Percentiles rank a stretch among this genome's conserved stretches.
These are phyloP conservation scores for Hypoxylon rubiginosum DNA, from an alignment of 2,329 filamentous ascomycete genomes.

Conservation along the genomic window DNA sequence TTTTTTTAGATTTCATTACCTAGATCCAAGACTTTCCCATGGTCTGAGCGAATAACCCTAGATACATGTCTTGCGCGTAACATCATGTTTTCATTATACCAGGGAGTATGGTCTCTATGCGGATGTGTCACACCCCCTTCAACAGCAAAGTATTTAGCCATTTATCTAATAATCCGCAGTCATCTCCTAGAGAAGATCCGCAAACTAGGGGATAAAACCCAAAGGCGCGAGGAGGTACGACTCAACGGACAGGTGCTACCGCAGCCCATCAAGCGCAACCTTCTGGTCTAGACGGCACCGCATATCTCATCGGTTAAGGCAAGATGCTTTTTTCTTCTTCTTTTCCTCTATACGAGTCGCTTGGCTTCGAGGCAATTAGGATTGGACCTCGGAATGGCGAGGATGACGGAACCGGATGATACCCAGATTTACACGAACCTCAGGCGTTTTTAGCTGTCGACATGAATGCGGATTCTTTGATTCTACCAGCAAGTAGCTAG, in stretches of 20 bases:
- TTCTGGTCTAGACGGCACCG: slow-evolving; percentile 52
- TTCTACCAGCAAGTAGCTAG: background rate
- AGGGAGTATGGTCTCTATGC: no score
- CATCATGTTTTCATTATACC: no score
- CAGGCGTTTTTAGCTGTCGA: background rate
- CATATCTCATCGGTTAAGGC: background rate
- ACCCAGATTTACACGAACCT: slow-evolving; percentile 1
- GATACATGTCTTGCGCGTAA: background rate
- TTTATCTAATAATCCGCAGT: slow-evolving; percentile 52
- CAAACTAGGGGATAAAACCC: slow-evolving; percentile 57
- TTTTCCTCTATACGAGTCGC: background rate
- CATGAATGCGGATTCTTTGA: background rate
- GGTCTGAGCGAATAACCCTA: background rate
- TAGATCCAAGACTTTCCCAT: background rate
- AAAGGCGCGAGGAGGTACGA: slow-evolving; percentile 50
- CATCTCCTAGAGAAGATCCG: slow-evolving; percentile 70
- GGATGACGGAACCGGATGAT: slow-evolving; percentile 4
- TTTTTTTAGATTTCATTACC: slow-evolving; percentile 51
- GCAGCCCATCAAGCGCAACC: slow-evolving; percentile 61
- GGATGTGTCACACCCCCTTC: no score
- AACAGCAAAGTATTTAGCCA: background rate
- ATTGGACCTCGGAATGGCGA: background rate
- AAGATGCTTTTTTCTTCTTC: background rate
- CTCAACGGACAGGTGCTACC: slow-evolving; percentile 55
- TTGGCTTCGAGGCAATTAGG: background rate